Base-by-base conservation (phyloP, 2,329 filamentous ascomycete genomes). In the Zelopaecilomyces penicillatus region DNA sequence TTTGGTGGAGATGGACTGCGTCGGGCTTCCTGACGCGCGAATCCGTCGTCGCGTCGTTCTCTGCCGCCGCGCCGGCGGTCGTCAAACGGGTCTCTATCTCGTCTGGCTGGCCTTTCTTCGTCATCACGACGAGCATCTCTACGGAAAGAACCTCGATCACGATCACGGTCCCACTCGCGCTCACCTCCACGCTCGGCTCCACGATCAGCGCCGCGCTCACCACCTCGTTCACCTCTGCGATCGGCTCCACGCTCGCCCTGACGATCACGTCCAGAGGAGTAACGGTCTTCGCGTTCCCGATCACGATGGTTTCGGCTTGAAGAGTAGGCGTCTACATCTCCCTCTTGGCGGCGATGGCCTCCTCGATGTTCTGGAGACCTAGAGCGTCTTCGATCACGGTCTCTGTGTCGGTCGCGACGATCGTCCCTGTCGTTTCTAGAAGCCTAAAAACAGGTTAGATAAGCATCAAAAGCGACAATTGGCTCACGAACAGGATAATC, bases 241-340 rank as follows among this genome's bases (percentile, higher is more conserved):
- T 88, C 85, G 43, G 82, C 78, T 46, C 75, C 65, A 48, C 79
- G 70, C 45, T 80, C 77, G 51, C 85, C 78, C 30, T 83, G 83
- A 33, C 80, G 70, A 47, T 81, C 77, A 51, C 85, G 78, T 31
- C 83, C 83, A 33, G 80, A 48, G 27, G 47, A 80, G 62, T 96
- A 96, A 61, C 90, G 79, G 56, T 96, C 91, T 66, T 97, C 91
- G 50, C 91, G 85, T 69, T 97, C 91, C 50, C 91, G 77, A 63
- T 95, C 91, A 62, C 91, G 81, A 65, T 95, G 94, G 69, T 84
- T 90, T 55, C 91, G 85, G 66, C 89, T 95, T 5, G 87, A 89
- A 19, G 90, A 95, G 68, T 97, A 97, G 45, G 86, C 82, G 66
- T 96, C 89, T 64, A 91, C 87, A 47, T 80, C 76, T 64, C 77